phyloP scores from a whole-genome alignment of 805 yeast genomes.

The Cyberlindnera maritima region DNA sequence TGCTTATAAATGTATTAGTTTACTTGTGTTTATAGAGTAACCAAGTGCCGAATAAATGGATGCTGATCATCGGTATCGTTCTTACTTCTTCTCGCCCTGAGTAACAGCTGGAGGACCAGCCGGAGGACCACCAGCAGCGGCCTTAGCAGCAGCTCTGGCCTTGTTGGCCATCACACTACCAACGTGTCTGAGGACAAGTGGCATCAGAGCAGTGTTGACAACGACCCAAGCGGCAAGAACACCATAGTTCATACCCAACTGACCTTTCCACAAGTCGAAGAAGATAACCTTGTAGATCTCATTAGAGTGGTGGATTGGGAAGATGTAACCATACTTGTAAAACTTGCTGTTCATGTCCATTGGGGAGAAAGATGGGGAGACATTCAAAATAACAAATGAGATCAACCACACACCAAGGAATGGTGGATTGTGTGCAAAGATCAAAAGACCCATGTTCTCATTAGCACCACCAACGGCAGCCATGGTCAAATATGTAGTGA shows the following conservation, averaged over 20 bases:
- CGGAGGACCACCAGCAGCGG: neutral
- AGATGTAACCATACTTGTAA: constrained; percentile 61
- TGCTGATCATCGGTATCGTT: no score
- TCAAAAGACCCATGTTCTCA: constrained; percentile 57
- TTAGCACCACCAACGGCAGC: constrained; percentile 74
- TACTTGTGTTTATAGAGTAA: no score
- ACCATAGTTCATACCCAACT: constrained; percentile 60
- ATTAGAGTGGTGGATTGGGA: constrained; percentile 66
- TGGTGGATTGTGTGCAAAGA: constrained; percentile 57
- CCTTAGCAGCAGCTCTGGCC: constrained; percentile 22
- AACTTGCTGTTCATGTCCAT: constrained; percentile 55
- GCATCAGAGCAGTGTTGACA: constrained; percentile 41
- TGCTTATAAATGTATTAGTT: no score
- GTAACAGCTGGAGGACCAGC: no score
- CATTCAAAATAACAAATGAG: constrained; percentile 65
- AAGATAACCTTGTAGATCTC: constrained; percentile 60
- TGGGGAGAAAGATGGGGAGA: constrained; percentile 67
- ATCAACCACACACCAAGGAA: constrained; percentile 68
- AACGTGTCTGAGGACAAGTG: constrained; percentile 43
- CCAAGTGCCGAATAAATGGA: no score
- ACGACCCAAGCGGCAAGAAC: constrained; percentile 60
- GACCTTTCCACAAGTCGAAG: constrained; percentile 52
- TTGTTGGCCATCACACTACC: constrained; percentile 35
- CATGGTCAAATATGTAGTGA: constrained; percentile 65
- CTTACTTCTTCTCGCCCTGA: no score